Percentiles rank a stretch among this genome's conserved stretches.
Conservation (phyloP, 331 rosid species). For the Malus hybrid region DNA sequence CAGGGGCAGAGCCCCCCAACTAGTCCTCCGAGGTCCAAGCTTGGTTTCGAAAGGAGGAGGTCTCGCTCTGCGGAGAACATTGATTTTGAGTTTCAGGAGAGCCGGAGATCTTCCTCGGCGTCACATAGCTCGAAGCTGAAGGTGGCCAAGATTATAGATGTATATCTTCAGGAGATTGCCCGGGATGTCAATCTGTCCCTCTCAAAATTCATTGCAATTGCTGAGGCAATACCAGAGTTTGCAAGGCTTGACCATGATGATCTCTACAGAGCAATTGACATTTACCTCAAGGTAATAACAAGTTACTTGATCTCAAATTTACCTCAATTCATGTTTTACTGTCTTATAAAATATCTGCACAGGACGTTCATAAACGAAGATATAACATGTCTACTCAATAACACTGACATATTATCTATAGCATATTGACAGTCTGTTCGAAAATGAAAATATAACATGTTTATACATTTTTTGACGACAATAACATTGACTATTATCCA, state of each 20-base stretch:
- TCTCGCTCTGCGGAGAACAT: conserved; percentile 91
- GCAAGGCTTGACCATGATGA: conserved; percentile 97
- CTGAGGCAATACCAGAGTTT: conserved; percentile 82
- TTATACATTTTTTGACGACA: too few relatives aligned
- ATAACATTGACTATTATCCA: neutral
- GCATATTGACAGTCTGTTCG: too few relatives aligned
- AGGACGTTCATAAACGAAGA: neutral
- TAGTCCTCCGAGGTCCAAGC: conserved; percentile 75
- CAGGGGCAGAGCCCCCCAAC: conserved; percentile 95
- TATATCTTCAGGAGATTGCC: conserved; percentile 81
- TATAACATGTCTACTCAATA: neutral
- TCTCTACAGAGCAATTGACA: conserved; percentile 90
- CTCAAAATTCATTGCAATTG: conserved; percentile 63
- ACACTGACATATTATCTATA: neutral
- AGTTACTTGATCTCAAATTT: neutral
- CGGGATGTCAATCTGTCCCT: conserved; percentile 65
- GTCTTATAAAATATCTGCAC: neutral
- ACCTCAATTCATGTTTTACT: neutral
- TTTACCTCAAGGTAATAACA: conserved; percentile 74
- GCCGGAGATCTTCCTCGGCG: conserved; percentile 92
- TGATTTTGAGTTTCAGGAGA: conserved; percentile 83
- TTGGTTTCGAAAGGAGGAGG: conserved; percentile 56
- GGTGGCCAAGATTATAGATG: conserved; percentile 89
- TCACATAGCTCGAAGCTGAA: conserved; percentile 82
- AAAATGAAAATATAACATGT: too few relatives aligned